Percentiles rank a stretch among this genome's conserved stretches.
These are phyloP conservation scores for Simmondsia chinensis DNA, from an alignment of 148 eudicot genomes.

Conservation along the genomic window DNA sequence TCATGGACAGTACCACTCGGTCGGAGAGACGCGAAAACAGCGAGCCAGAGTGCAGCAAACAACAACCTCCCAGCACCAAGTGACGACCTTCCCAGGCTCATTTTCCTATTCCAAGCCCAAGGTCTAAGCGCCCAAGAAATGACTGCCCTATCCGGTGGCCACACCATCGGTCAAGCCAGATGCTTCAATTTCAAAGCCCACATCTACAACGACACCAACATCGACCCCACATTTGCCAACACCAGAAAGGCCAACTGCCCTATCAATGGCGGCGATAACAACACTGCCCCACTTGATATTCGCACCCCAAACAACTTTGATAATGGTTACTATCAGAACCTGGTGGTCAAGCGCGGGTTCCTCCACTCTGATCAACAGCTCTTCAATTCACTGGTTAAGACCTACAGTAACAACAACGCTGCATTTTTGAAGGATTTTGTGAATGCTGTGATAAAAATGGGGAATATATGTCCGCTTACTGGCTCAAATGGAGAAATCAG, in stretches of 20 bases:
- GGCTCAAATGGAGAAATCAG: slow-evolving; percentile 46
- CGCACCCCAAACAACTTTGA: slow-evolving; percentile 25
- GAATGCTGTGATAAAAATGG: slow-evolving; percentile 36
- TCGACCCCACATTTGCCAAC: slow-evolving; percentile 17
- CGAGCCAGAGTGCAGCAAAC: slow-evolving; percentile 30
- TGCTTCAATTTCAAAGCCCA: slow-evolving; percentile 27
- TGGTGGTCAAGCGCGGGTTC: slow-evolving; percentile 29
- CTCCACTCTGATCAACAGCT: slow-evolving; percentile 53
- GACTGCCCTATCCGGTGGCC: slow-evolving; percentile 46
- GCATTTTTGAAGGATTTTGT: slow-evolving; percentile 32
- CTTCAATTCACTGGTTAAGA: slow-evolving; percentile 27
- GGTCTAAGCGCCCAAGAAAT: slow-evolving; percentile 30
- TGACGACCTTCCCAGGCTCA: slow-evolving; percentile 22
- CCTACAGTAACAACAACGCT: slow-evolving; percentile 16
- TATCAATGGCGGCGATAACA: slow-evolving; percentile 18
- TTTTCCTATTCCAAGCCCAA: slow-evolving; percentile 26
- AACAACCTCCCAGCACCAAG: slow-evolving; percentile 35
- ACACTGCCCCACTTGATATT: slow-evolving; percentile 31
- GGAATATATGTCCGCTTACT: slow-evolving; percentile 36
- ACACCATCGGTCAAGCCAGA: slow-evolving; percentile 42
- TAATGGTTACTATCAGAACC: slow-evolving; percentile 23
- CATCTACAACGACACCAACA: slow-evolving; percentile 34
- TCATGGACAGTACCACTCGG: slow-evolving; percentile 44
- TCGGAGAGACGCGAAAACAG: slow-evolving; percentile 38
- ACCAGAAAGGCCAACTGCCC: slow-evolving; percentile 25